These are phyloP conservation scores for Ustilago hordei DNA, from an alignment of 1,284 basidiomycete species.

Conservation along the genomic window DNA sequence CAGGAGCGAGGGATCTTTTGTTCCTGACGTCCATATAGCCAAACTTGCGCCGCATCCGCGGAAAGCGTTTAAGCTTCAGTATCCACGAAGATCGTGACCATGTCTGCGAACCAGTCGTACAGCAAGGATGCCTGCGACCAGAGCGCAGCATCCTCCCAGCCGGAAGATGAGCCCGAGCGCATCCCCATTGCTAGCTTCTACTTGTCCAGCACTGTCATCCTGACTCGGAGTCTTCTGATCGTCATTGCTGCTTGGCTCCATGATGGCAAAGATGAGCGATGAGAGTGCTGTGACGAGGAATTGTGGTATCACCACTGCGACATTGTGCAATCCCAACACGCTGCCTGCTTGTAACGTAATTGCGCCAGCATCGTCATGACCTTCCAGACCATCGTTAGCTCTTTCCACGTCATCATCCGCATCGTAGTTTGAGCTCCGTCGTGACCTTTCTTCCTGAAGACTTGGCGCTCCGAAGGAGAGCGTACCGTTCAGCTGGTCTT, in stretches of 20 bases:
- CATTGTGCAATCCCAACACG: conserved; percentile 85
- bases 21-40: not conserved
- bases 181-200: conserved; percentile 17
- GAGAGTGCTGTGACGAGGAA: conserved; percentile 80
- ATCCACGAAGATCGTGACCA: conserved; percentile 29
- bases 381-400: not conserved
- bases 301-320: conserved; percentile 56
- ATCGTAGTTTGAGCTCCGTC: not conserved
- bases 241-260: conserved; percentile 21
- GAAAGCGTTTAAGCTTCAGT: conserved; percentile 1
- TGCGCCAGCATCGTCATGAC: not conserved
- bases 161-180: conserved; percentile 36
- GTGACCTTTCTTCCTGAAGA: conserved; percentile 2
- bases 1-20: not conserved
- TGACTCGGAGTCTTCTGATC: not conserved
- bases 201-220: not conserved
- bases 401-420: conserved; percentile 12
- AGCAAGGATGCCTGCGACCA: conserved; percentile 28
- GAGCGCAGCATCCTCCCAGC: conserved; percentile 32
- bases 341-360: conserved; percentile 78
- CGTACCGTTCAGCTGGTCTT: conserved; percentile 18
- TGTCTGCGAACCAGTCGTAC: conserved; percentile 24
- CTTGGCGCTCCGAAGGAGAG: conserved; percentile 24
- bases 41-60: not conserved
- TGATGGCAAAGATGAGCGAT: conserved; percentile 74